A percentile compares a stretch with the other conserved stretches of the same genome.
phyloP scores from a whole-genome alignment of 2,329 filamentous ascomycete species.

The Sporothrix schenckii region DNA sequence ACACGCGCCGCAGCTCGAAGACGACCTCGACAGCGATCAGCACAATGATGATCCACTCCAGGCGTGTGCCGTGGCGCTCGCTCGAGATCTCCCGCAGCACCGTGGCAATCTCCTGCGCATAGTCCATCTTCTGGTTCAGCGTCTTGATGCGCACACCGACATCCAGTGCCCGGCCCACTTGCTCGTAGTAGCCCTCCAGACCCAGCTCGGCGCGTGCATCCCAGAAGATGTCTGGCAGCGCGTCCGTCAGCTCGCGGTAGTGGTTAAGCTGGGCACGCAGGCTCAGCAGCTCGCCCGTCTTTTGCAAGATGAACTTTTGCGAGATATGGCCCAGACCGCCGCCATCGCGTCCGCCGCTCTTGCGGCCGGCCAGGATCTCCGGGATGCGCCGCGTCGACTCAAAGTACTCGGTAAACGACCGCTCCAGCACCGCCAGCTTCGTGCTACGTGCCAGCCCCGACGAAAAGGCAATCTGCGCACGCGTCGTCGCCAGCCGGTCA shows the following conservation, averaged over 20 bases:
- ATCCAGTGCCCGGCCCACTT: constrained; percentile 86
- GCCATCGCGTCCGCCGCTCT: neutral
- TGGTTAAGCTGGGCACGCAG: constrained; percentile 92
- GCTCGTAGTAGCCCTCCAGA: constrained; percentile 92
- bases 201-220: constrained; percentile 86
- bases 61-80: constrained; percentile 82
- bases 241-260: constrained; percentile 95
- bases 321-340: constrained; percentile 59
- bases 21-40: constrained; percentile 90
- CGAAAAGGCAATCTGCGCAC: constrained; percentile 95
- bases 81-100: constrained; percentile 86
- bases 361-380: constrained; percentile 66
- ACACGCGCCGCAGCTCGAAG: constrained; percentile 78
- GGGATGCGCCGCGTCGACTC: constrained; percentile 83
- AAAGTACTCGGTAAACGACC: constrained; percentile 79
- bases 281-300: constrained; percentile 88
- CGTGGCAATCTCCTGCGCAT: constrained; percentile 90
- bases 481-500: constrained; percentile 61
- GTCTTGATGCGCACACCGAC: constrained; percentile 88
- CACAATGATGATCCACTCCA: constrained; percentile 95
- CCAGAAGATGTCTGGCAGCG: constrained; percentile 95
- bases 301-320: constrained; percentile 81
- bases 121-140: constrained; percentile 96
- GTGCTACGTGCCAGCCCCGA: constrained; percentile 90
- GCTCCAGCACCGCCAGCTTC: constrained; percentile 90